Evolutionary conservation across 176 grass and related monocot genomes (phyloP).

Genomic region (Carex pumila): DNA sequence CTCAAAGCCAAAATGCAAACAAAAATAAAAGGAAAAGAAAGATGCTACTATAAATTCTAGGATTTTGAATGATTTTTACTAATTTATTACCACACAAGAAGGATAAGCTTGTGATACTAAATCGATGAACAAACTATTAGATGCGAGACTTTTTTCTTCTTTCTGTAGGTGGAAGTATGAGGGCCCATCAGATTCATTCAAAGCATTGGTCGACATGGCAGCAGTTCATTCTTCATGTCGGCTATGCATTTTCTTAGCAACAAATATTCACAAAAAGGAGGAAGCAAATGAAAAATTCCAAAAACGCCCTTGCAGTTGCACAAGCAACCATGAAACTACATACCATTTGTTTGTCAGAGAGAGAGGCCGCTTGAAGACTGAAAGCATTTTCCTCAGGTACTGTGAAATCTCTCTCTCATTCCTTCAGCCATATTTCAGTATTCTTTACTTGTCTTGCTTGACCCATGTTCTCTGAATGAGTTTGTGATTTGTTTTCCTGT

Average conservation of each 20-base stretch:
- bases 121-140: neutral
- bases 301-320: conserved; percentile 76
- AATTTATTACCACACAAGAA: neutral
- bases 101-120: neutral
- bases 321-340: conserved; percentile 47
- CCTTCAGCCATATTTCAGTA: neutral
- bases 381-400: conserved; percentile 89
- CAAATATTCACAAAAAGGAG: conserved; percentile 75
- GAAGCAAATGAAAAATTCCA: conserved; percentile 54
- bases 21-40: neutral
- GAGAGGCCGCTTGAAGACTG: conserved; percentile 63
- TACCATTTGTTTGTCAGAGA: conserved; percentile 94
- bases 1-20: neutral
- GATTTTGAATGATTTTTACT: neutral
- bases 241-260: conserved; percentile 89
- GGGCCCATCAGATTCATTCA: conserved; percentile 94
- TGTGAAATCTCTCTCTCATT: neutral
- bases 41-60: neutral
- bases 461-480: neutral
- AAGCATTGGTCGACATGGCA: conserved; percentile 94
- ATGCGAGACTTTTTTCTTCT: neutral
- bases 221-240: conserved; percentile 94
- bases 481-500: neutral
- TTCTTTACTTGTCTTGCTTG: neutral
- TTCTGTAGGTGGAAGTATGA: conserved; percentile 84